Percentiles rank a stretch among this genome's conserved stretches.
Conservation (phyloP, 2,329 filamentous ascomycete species). For the Colletotrichum australisinense region DNA sequence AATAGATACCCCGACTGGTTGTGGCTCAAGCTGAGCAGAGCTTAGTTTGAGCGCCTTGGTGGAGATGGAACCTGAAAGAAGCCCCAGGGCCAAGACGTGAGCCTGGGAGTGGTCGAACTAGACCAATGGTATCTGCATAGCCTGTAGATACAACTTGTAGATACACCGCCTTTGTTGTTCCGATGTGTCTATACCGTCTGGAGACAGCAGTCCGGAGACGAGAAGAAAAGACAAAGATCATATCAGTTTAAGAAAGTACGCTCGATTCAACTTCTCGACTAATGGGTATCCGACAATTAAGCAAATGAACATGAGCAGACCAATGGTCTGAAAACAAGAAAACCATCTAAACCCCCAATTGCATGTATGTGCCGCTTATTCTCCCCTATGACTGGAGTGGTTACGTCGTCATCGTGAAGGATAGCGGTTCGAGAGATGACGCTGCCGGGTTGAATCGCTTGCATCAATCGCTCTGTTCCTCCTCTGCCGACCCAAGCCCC, state of each 20-base stretch:
- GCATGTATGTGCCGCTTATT: background rate
- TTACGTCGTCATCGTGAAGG: background rate
- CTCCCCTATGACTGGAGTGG: background rate
- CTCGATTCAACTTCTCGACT: constrained; percentile 32
- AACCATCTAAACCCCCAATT: background rate
- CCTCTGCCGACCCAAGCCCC: background rate
- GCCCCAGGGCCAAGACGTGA: background rate
- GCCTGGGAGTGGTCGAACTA: background rate
- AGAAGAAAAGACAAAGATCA: background rate
- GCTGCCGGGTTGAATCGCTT: background rate
- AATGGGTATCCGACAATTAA: constrained; percentile 36
- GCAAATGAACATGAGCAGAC: constrained; percentile 27
- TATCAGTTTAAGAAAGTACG: constrained; percentile 13
- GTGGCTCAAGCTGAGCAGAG: background rate
- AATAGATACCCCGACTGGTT: background rate
- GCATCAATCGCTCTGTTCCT: background rate
- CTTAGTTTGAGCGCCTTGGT: background rate
- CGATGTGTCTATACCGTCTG: background rate
- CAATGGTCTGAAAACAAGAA: constrained; percentile 12
- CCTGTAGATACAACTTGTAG: background rate
- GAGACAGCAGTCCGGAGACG: background rate
- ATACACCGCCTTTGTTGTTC: background rate
- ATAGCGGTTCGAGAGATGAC: background rate
- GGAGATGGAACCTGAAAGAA: background rate
- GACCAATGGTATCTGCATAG: background rate